phyloP scores from a whole-genome alignment of 2,329 filamentous ascomycete species.

The Neurospora crassa region DNA sequence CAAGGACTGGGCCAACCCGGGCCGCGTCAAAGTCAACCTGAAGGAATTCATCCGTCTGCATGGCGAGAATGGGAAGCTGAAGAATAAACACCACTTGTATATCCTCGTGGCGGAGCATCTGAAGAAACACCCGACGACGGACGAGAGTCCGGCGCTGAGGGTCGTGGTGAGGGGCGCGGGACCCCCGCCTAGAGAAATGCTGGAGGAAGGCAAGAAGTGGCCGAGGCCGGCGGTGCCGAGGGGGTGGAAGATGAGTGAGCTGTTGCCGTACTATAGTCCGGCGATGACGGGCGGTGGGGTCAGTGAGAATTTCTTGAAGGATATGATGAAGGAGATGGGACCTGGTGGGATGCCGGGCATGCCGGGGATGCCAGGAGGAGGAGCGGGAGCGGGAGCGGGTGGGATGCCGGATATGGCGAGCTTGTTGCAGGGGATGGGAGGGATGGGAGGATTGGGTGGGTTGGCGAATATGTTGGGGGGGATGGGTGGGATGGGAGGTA shows the following conservation, averaged over 20 bases:
- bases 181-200: constrained; percentile 47
- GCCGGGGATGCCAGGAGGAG: constrained; percentile 26
- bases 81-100: constrained; percentile 81
- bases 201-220: constrained; percentile 53
- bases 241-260: constrained; percentile 81
- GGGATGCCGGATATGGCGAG: constrained; percentile 19
- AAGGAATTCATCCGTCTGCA: constrained; percentile 30
- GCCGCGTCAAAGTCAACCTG: constrained; percentile 74
- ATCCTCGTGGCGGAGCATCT: constrained; percentile 70
- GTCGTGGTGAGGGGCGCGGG: constrained; percentile 69
- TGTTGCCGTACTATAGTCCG: constrained; percentile 79
- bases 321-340: constrained; percentile 93
- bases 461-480: constrained; percentile 11
- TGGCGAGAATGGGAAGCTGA: constrained; percentile 41
- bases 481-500: constrained; percentile 20
- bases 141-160: constrained; percentile 55
- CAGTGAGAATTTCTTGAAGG: constrained; percentile 87
- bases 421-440: constrained; percentile 13
- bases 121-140: constrained; percentile 65
- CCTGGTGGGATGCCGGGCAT: constrained; percentile 31
- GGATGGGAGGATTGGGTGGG: constrained; percentile 3
- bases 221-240: constrained; percentile 66
- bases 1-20: constrained; percentile 96
- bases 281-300: constrained; percentile 90
- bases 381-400: background rate